phyloP scores from a whole-genome alignment of 768 basidiomycete genomes.

The Harrya chromipes region DNA sequence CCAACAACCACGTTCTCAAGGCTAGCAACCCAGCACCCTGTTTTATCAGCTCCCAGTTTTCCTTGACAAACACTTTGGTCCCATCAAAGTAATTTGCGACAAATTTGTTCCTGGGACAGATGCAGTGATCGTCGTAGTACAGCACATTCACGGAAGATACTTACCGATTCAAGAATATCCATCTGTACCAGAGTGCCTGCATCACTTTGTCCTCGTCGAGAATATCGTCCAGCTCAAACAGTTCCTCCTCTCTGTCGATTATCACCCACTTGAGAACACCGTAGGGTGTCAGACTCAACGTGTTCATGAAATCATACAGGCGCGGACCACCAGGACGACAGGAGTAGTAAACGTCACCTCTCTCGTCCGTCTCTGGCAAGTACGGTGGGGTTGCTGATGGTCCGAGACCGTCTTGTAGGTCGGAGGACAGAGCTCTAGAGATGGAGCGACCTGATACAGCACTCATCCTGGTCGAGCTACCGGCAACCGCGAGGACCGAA shows the following conservation, averaged over 20 bases:
- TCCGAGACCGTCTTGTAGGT: conserved; percentile 42
- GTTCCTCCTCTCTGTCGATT: conserved; percentile 70
- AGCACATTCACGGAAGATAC: conserved; percentile 2
- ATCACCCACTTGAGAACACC: conserved; percentile 70
- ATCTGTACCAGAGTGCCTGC: conserved; percentile 72
- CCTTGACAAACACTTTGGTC: conserved; percentile 49
- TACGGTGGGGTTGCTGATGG: conserved; percentile 52
- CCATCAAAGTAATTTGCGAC: conserved; percentile 54
- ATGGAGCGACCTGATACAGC: conserved; percentile 7
- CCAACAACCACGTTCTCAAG: conserved; percentile 58
- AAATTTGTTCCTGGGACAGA: conserved; percentile 45
- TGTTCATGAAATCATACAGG: conserved; percentile 61
- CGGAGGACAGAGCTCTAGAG: conserved; percentile 22
- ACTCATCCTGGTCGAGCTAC: conserved; percentile 1
- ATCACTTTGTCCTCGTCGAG: conserved; percentile 77
- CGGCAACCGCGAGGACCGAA: not conserved
- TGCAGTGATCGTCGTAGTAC: not conserved
- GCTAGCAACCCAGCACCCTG: conserved; percentile 67
- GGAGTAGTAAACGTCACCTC: conserved; percentile 51
- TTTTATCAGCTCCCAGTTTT: conserved; percentile 66
- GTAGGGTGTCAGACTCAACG: conserved; percentile 55
- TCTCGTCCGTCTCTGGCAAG: conserved; percentile 44
- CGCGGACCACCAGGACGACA: conserved; percentile 65
- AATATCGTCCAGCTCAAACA: conserved; percentile 69
- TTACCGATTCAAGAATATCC: conserved; percentile 65